A percentile compares a stretch with the other conserved stretches of the same genome.
Evolutionary conservation across 2,329 filamentous ascomycete genomes (phyloP).

Genomic region (Aureobasidium sp.): DNA sequence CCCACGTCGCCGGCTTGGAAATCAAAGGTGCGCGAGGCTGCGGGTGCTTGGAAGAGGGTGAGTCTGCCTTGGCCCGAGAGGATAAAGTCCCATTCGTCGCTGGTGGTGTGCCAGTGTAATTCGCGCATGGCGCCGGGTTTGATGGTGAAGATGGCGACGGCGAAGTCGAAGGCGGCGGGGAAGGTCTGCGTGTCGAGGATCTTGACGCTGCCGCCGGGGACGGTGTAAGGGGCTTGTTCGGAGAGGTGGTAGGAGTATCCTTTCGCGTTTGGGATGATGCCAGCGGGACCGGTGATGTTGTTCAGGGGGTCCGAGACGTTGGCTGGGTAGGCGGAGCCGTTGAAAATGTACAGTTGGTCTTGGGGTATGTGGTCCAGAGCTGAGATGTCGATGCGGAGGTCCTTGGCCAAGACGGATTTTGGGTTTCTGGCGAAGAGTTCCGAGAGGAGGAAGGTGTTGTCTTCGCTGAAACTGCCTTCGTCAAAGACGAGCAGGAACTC

Average conservation of each 20-base stretch:
- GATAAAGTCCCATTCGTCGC: conserved; percentile 55
- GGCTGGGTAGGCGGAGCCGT: conserved; percentile 28
- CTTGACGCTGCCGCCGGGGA: conserved; percentile 51
- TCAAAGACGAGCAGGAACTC: conserved; percentile 56
- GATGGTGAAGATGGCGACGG: conserved; percentile 48
- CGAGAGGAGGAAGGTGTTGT: conserved; percentile 50
- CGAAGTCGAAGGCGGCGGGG: conserved; percentile 47
- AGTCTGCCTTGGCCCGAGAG: conserved; percentile 47
- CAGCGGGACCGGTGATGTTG: conserved; percentile 36
- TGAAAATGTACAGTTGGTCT: conserved; percentile 36
- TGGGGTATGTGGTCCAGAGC: conserved; percentile 31
- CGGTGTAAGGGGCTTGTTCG: conserved; percentile 40
- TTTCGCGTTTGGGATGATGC: conserved; percentile 22
- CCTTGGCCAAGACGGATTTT: conserved; percentile 33
- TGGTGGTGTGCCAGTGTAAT: conserved; percentile 54
- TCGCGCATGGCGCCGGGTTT: conserved; percentile 57
- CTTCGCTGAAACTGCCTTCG: conserved; percentile 49
- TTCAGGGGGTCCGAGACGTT: conserved; percentile 28
- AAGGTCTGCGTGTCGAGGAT: conserved; percentile 50
- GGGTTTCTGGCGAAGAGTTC: conserved; percentile 42
- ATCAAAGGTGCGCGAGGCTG: conserved; percentile 47
- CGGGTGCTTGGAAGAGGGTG: conserved; percentile 46
- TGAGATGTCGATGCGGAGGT: conserved; percentile 31
- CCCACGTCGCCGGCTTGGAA: conserved; percentile 52
- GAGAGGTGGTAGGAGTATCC: conserved; percentile 37